Conservation (phyloP, 2,329 filamentous ascomycete genomes). For the Monosporascus sp. region DNA sequence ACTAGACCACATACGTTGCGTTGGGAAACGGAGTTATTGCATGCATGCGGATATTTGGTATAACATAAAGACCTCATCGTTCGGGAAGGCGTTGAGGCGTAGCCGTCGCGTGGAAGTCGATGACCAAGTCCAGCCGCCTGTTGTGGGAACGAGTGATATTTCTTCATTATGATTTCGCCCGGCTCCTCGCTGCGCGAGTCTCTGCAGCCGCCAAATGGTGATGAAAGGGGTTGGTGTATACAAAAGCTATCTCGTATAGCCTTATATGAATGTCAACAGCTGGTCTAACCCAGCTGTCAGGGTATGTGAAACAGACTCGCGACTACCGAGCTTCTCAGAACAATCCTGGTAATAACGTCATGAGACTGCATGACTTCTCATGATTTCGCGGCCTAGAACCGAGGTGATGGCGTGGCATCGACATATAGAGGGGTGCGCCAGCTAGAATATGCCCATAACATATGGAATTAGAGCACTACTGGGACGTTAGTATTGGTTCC, state of each 20-base stretch:
- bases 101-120: neutral
- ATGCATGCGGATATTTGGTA: neutral
- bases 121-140: neutral
- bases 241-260: slow-evolving; percentile 13
- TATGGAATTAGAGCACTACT: slow-evolving; percentile 42
- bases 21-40: neutral
- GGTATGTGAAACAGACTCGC: slow-evolving; percentile 18
- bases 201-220: slow-evolving; percentile 1
- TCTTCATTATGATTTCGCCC: slow-evolving; percentile 13
- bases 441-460: slow-evolving; percentile 46
- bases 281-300: slow-evolving; percentile 8
- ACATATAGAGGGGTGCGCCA: neutral
- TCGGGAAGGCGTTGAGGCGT: neutral
- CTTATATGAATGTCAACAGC: slow-evolving; percentile 10
- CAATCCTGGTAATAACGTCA: neutral
- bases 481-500: neutral
- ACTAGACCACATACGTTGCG: neutral
- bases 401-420: neutral
- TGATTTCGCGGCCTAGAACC: neutral
- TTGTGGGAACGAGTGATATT: neutral
- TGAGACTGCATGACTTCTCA: neutral
- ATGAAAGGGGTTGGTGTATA: slow-evolving; percentile 12
- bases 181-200: slow-evolving; percentile 5
- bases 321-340: slow-evolving; percentile 7
- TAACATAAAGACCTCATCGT: neutral